Conservation (phyloP, 257 asterid species). For the Primulina tabacum region DNA sequence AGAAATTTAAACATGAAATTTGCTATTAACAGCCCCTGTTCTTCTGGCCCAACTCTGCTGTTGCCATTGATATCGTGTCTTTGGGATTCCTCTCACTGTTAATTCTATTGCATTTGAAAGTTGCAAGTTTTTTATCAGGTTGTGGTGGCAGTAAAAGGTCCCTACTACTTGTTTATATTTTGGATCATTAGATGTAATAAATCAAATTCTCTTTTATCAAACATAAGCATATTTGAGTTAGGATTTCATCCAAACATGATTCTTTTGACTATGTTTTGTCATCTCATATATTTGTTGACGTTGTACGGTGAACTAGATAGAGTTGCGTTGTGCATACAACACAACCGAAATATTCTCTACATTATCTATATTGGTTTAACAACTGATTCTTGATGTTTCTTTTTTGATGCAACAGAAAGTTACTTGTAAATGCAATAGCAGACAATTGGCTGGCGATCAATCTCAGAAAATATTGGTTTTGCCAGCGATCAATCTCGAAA, state of each 20-base stretch:
- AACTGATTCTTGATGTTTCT: background rate
- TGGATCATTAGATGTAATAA: background rate
- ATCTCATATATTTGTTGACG: background rate
- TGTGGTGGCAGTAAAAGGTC: background rate
- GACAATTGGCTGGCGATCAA: conserved; percentile 23
- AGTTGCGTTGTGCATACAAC: background rate
- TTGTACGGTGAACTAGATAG: background rate
- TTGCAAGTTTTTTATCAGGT: background rate
- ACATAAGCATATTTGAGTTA: background rate
- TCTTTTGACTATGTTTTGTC: background rate
- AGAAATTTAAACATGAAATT: background rate
- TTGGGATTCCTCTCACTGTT: background rate
- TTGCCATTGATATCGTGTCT: background rate
- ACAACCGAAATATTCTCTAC: background rate
- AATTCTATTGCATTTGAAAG: background rate
- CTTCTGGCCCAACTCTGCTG: background rate
- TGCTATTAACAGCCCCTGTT: background rate
- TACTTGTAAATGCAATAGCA: conserved; percentile 33
- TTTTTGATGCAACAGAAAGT: conserved; percentile 32
- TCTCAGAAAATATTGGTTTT: background rate
- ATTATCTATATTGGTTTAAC: background rate
- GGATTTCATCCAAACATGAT: background rate
- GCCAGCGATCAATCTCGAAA: conserved; percentile 25
- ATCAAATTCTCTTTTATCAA: background rate
- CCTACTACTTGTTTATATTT: background rate